phyloP scores from a whole-genome alignment of 1,139 yeast species.

The Geotrichum europaeum region DNA sequence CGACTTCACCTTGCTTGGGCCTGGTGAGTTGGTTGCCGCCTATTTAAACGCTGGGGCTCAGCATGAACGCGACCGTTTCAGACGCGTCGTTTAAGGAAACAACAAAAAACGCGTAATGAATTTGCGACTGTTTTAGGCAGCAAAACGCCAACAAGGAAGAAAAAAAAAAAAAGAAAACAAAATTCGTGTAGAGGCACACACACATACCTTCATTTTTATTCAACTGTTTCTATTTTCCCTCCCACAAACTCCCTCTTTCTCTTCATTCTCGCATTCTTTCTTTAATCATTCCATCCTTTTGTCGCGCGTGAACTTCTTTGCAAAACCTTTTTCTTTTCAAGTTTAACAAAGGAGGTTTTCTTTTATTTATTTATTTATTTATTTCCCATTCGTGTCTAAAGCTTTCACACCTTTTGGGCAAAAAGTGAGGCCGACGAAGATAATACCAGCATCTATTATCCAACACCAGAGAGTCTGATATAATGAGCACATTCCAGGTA shows the following conservation, averaged over 20 bases:
- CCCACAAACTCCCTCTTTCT: background rate
- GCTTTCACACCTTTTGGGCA: background rate
- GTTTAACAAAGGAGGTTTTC: background rate
- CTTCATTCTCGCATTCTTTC: background rate
- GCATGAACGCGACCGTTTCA: background rate
- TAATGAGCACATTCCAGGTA: slow-evolving; percentile 3
- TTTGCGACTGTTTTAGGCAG: background rate
- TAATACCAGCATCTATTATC: background rate
- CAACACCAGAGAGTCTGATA: background rate
- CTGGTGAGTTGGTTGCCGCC: background rate
- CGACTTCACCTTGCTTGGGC: background rate
- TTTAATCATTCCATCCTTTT: background rate
- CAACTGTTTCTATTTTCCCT: background rate
- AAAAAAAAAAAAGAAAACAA: background rate
- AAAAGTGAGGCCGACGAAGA: background rate
- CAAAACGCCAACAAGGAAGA: background rate
- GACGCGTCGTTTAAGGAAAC: background rate
- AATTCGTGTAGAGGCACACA: background rate
- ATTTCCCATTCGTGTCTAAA: background rate
- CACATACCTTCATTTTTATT: background rate
- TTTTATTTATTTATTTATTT: background rate
- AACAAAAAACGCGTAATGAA: background rate
- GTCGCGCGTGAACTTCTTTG: background rate
- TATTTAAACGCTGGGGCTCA: background rate
- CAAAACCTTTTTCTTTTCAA: too few relatives aligned